phyloP scores from a whole-genome alignment of 345 rosid species.

The Pistacia vera region DNA sequence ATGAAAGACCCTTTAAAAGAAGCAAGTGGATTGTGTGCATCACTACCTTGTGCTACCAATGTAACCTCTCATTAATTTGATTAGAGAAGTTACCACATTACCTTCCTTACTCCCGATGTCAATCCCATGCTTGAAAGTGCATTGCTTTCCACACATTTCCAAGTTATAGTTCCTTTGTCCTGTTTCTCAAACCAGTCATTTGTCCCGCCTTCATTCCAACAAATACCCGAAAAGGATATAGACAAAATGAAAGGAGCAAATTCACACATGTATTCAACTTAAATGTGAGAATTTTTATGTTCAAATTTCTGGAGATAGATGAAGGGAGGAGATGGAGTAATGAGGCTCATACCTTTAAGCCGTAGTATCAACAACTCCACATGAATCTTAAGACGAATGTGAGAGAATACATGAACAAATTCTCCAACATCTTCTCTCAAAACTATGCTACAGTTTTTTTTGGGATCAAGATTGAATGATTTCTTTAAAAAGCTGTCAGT shows the following conservation, averaged over 20 bases:
- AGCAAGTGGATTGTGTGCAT: not conserved
- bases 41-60: not conserved
- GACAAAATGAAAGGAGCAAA: conserved; percentile 4
- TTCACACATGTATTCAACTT: not conserved
- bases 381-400: conserved; percentile 77
- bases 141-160: conserved; percentile 53
- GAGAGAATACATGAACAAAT: conserved; percentile 77
- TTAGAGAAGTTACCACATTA: conserved; percentile 18
- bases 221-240: conserved; percentile 1
- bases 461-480: conserved; percentile 52
- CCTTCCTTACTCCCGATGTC: conserved; percentile 79
- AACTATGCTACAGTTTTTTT: conserved; percentile 44
- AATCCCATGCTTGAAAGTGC: conserved; percentile 58
- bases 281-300: not conserved
- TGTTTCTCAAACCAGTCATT: conserved; percentile 30
- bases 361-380: conserved; percentile 67
- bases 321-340: not conserved
- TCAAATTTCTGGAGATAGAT: conserved; percentile 2
- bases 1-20: not conserved
- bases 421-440: conserved; percentile 79
- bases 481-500: conserved; percentile 58
- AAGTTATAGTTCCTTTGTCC: conserved; percentile 24
- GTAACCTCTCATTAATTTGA: conserved; percentile 2
- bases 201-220: conserved; percentile 35
- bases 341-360: conserved; percentile 52